A percentile compares a stretch with the other conserved stretches of the same genome.
phyloP scores from a whole-genome alignment of 2,329 filamentous ascomycete genomes.

The Xylariaceae sp. region DNA sequence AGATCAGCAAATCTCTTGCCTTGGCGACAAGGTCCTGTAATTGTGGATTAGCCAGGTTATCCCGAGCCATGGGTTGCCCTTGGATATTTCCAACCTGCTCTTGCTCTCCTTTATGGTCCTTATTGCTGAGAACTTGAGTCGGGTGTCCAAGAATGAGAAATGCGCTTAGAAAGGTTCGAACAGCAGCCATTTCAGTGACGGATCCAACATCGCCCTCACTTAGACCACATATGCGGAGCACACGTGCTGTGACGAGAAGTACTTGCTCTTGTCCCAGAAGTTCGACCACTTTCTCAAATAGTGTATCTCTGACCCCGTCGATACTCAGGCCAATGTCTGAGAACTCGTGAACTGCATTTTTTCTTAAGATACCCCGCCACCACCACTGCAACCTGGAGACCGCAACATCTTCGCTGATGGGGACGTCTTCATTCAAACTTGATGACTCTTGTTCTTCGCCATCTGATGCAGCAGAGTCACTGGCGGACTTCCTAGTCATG shows the following conservation, averaged over 20 bases:
- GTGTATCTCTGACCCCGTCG: conserved; percentile 62
- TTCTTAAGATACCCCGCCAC: conserved; percentile 59
- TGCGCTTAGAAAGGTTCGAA: conserved; percentile 72
- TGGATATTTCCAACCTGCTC: conserved; percentile 48
- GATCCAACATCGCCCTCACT: conserved; percentile 59
- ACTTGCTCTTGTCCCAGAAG: conserved; percentile 63
- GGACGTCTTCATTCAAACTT: conserved; percentile 48
- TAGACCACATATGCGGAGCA: conserved; percentile 65
- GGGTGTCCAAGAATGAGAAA: conserved; percentile 77
- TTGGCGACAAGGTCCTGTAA: conserved; percentile 70
- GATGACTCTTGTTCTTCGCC: conserved; percentile 43
- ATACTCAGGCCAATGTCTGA: conserved; percentile 62
- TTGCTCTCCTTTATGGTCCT: conserved; percentile 56
- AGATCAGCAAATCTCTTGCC: conserved; percentile 68
- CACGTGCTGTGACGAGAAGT: conserved; percentile 57
- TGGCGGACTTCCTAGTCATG: conserved; percentile 34
- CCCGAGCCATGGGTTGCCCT: conserved; percentile 41
- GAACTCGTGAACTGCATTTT: conserved; percentile 60
- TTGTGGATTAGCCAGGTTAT: conserved; percentile 56
- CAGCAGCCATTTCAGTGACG: conserved; percentile 62
- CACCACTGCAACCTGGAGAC: conserved; percentile 62
- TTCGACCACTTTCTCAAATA: conserved; percentile 68
- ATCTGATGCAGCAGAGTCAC: conserved; percentile 39
- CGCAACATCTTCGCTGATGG: conserved; percentile 56
- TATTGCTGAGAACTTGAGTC: conserved; percentile 69